Percentiles rank a stretch among this genome's conserved stretches.
phyloP scores from a whole-genome alignment of 1,139 yeast species.

The Kodamaea arcana region DNA sequence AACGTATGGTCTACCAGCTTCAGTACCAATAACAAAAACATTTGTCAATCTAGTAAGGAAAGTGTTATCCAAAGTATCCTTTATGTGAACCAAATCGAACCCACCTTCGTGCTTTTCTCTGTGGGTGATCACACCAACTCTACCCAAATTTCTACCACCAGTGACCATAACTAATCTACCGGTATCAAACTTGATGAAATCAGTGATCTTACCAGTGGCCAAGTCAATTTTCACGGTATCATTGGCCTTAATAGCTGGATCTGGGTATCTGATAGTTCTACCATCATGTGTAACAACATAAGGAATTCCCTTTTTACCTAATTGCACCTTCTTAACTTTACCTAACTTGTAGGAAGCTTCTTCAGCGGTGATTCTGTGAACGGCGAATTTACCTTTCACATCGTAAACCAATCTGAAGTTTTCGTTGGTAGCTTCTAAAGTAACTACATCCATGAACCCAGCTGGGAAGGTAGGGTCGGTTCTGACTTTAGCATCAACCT shows the following conservation, averaged over 20 bases:
- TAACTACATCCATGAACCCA: slow-evolving; percentile 98
- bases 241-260: slow-evolving; percentile 91
- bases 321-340: slow-evolving; percentile 95
- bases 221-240: slow-evolving; percentile 96
- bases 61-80: slow-evolving; percentile 95
- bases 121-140: slow-evolving; percentile 97
- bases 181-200: slow-evolving; percentile 89
- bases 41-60: slow-evolving; percentile 97
- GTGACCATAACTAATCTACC: slow-evolving; percentile 97
- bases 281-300: slow-evolving; percentile 99
- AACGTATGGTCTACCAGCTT: slow-evolving; percentile 95
- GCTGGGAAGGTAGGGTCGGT: slow-evolving; percentile 98
- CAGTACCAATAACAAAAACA: slow-evolving; percentile 92
- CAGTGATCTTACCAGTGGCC: slow-evolving; percentile 91
- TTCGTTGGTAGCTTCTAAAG: slow-evolving; percentile 97
- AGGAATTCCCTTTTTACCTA: slow-evolving; percentile 98
- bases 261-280: slow-evolving; percentile 99
- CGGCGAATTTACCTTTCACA: slow-evolving; percentile 98
- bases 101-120: slow-evolving; percentile 99
- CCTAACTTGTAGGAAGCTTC: slow-evolving; percentile 98
- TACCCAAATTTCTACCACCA: slow-evolving; percentile 99
- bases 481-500: slow-evolving; percentile 98
- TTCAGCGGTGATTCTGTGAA: slow-evolving; percentile 98
- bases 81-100: slow-evolving; percentile 97
- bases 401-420: slow-evolving; percentile 98